These are phyloP conservation scores for Zygosaccharomyces sapae DNA, from an alignment of 1,139 yeast species.

Conservation along the genomic window DNA sequence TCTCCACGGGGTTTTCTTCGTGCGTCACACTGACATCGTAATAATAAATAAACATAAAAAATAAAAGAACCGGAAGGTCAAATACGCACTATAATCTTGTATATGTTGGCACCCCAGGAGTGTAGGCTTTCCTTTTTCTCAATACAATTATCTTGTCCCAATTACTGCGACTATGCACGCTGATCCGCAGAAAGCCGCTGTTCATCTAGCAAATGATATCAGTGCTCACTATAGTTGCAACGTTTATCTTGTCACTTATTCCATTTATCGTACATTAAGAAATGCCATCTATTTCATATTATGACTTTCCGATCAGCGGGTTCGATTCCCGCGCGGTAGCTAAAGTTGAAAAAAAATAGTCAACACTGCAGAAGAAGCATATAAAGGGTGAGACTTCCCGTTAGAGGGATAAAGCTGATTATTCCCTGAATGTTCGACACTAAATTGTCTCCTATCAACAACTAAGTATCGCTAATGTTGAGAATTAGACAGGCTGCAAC, in stretches of 20 bases:
- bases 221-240: too few relatives aligned
- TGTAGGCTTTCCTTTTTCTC: too few relatives aligned
- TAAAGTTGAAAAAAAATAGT: not conserved
- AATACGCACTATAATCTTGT: not conserved
- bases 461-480: not conserved
- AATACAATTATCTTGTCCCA: too few relatives aligned
- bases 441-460: too few relatives aligned
- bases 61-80: not conserved
- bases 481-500: constrained; percentile 2
- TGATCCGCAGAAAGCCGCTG: too few relatives aligned
- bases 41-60: not conserved
- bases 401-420: too few relatives aligned
- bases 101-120: too few relatives aligned
- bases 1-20: not conserved
- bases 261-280: too few relatives aligned
- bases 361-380: not conserved
- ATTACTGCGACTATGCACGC: too few relatives aligned
- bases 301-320: constrained; percentile 3
- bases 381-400: constrained; percentile 1
- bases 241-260: too few relatives aligned
- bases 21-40: constrained; percentile 1
- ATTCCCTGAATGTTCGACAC: too few relatives aligned
- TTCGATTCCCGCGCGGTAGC: constrained; percentile 6
- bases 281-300: not conserved
- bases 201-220: too few relatives aligned